Conservation (phyloP, 371 early-diverging fungal species). For the Mucor lusitanicus region DNA sequence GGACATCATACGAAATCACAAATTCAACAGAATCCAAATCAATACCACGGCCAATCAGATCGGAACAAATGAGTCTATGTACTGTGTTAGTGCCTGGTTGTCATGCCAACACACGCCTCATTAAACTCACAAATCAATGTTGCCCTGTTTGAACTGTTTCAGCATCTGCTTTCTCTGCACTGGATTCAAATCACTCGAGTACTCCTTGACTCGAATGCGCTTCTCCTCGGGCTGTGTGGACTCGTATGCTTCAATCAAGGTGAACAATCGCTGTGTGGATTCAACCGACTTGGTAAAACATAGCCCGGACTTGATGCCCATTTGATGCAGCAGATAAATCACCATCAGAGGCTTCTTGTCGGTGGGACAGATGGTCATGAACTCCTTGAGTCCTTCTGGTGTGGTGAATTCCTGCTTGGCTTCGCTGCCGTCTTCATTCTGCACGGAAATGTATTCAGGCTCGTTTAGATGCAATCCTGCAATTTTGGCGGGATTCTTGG, state of each 20-base stretch:
- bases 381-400: conserved; percentile 71
- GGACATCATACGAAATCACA: conserved; percentile 96
- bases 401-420: conserved; percentile 56
- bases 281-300: conserved; percentile 91
- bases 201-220: conserved; percentile 67
- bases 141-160: conserved; percentile 69
- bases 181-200: conserved; percentile 81
- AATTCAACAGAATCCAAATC: conserved; percentile 83
- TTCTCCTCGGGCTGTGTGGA: conserved; percentile 26
- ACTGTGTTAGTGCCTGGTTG: no score
- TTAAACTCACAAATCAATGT: conserved; percentile 58
- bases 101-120: not conserved
- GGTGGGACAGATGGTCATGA: conserved; percentile 61
- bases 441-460: conserved; percentile 75
- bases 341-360: conserved; percentile 77
- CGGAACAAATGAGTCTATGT: conserved; percentile 85
- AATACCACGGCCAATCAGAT: conserved; percentile 95
- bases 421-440: conserved; percentile 41
- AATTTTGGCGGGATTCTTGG: conserved; percentile 91
- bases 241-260: conserved; percentile 66
- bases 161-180: conserved; percentile 68
- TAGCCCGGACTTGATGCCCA: conserved; percentile 67
- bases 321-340: conserved; percentile 73
- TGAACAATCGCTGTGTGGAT: conserved; percentile 76
- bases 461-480: conserved; percentile 79